A percentile compares a stretch with the other conserved stretches of the same genome.
Evolutionary conservation across 192 early-diverging fungal genomes (phyloP).

Genomic region (Backusella circina): DNA sequence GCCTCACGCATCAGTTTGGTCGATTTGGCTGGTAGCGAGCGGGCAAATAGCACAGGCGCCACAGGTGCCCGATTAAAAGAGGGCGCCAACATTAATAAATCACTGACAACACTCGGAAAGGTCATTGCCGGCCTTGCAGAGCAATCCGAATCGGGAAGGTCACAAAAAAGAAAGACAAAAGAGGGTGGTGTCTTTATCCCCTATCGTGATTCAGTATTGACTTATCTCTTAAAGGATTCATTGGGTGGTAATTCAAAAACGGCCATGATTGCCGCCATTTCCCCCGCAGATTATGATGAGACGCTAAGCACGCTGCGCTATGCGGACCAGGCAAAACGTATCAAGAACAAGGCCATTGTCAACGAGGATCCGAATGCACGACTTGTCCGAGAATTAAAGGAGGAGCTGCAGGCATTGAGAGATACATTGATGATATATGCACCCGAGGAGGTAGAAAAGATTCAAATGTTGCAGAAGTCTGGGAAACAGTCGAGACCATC

Average conservation of each 20-base stretch:
- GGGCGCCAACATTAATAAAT: slow-evolving; percentile 95
- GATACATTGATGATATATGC: slow-evolving; percentile 45
- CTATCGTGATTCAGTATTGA: slow-evolving; percentile 84
- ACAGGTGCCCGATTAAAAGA: slow-evolving; percentile 84
- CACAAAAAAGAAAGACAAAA: neutral
- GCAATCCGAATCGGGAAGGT: slow-evolving; percentile 38
- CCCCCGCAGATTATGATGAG: slow-evolving; percentile 62
- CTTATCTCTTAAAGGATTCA: slow-evolving; percentile 71
- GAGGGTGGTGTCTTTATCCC: slow-evolving; percentile 55
- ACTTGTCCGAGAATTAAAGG: slow-evolving; percentile 68
- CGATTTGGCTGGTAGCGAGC: slow-evolving; percentile 92
- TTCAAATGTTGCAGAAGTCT: slow-evolving; percentile 9
- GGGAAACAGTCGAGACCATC: neutral
- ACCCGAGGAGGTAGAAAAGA: slow-evolving; percentile 35
- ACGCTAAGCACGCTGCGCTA: slow-evolving; percentile 75
- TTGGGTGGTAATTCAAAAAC: slow-evolving; percentile 72
- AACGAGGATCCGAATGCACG: slow-evolving; percentile 74
- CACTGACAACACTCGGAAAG: slow-evolving; percentile 87
- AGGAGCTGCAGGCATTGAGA: slow-evolving; percentile 63
- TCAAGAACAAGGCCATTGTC: slow-evolving; percentile 75
- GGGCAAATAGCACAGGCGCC: slow-evolving; percentile 80
- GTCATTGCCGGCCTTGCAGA: slow-evolving; percentile 91
- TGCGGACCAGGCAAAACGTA: slow-evolving; percentile 77
- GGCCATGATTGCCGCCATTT: slow-evolving; percentile 66
- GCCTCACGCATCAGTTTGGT: slow-evolving; percentile 78